phyloP scores from a whole-genome alignment of 805 yeast genomes.

The Candida maesae region DNA sequence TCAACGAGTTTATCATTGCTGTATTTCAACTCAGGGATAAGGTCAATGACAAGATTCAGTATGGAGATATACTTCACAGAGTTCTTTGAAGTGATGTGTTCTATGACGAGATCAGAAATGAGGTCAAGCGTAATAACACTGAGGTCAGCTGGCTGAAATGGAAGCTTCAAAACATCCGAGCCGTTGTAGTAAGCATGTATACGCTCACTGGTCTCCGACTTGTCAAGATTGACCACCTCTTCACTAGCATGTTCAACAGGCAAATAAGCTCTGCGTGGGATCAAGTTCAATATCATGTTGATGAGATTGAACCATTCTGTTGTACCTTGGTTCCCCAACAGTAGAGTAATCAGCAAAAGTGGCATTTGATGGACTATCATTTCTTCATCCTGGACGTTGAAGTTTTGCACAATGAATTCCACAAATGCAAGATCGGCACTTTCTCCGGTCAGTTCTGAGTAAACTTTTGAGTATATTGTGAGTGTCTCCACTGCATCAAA shows the following conservation, averaged over 20 bases:
- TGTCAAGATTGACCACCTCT: conserved; percentile 9
- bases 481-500: conserved; percentile 85
- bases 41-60: conserved; percentile 36
- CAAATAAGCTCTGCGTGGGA: conserved; percentile 62
- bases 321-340: conserved; percentile 28
- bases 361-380: conserved; percentile 78
- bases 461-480: conserved; percentile 69
- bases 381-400: conserved; percentile 83
- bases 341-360: conserved; percentile 48
- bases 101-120: conserved; percentile 26
- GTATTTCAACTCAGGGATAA: conserved; percentile 42
- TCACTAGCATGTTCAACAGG: conserved; percentile 45
- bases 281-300: conserved; percentile 41
- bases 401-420: conserved; percentile 55
- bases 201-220: conserved; percentile 23
- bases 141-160: conserved; percentile 42
- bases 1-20: conserved; percentile 32
- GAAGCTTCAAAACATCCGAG: conserved; percentile 30
- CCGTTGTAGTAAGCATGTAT: conserved; percentile 35
- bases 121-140: conserved; percentile 37
- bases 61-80: conserved; percentile 33
- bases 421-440: conserved; percentile 44
- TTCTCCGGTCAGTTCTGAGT: conserved; percentile 35
- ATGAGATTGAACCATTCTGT: conserved; percentile 38
- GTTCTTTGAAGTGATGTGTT: conserved; percentile 20